Evolutionary conservation across 2,329 filamentous ascomycete species (phyloP).

Genomic region (Cladosporium sp.): DNA sequence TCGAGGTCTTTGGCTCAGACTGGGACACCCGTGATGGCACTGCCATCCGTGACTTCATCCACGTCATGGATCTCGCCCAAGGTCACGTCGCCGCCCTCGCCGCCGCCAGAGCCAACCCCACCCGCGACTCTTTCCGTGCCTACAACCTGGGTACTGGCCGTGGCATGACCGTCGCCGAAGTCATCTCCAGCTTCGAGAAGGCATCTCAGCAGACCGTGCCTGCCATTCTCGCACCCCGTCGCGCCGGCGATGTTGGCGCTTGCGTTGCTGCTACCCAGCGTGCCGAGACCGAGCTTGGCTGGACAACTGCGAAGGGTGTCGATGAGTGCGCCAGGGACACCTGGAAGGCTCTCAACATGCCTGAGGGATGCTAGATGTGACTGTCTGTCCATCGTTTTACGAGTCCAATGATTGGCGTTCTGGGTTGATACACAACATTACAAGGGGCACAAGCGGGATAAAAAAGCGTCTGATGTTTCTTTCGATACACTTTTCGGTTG

Average conservation of each 20-base stretch:
- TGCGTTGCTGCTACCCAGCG: slow-evolving; percentile 44
- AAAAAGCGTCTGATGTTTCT: not conserved
- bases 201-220: slow-evolving; percentile 42
- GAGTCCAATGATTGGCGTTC: not conserved
- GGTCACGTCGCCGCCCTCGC: slow-evolving; percentile 64
- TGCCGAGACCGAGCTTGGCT: slow-evolving; percentile 43
- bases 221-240: slow-evolving; percentile 40
- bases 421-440: not conserved
- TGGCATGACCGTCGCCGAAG: slow-evolving; percentile 48
- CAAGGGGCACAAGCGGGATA: not conserved
- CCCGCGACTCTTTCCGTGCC: slow-evolving; percentile 38
- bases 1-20: slow-evolving; percentile 66
- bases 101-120: slow-evolving; percentile 37
- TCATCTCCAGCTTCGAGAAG: slow-evolving; percentile 43
- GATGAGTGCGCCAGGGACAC: slow-evolving; percentile 43
- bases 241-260: slow-evolving; percentile 46
- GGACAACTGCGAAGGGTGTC: slow-evolving; percentile 42
- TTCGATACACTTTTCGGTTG: not conserved
- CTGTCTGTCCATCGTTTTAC: not conserved
- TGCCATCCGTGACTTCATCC: slow-evolving; percentile 68
- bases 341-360: slow-evolving; percentile 37
- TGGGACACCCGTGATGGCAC: slow-evolving; percentile 68
- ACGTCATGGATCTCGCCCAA: slow-evolving; percentile 65
- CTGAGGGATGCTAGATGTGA: slow-evolving; percentile 9
- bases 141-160: slow-evolving; percentile 48